These are phyloP conservation scores for Yarrowia divulgata DNA, from an alignment of 805 yeast genomes.

Conservation along the genomic window DNA sequence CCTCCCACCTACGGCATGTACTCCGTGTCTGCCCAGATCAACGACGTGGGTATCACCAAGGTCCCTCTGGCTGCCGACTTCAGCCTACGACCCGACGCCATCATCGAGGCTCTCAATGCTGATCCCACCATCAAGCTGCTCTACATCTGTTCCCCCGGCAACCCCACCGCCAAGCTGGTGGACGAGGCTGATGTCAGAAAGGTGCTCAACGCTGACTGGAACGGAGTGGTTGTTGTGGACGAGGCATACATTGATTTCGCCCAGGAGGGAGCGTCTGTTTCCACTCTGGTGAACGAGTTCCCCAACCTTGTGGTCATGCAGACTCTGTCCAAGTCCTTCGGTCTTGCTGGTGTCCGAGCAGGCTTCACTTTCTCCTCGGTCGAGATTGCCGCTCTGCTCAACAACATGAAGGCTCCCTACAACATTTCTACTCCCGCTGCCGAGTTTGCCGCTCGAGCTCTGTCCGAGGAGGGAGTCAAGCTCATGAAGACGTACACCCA, in stretches of 20 bases:
- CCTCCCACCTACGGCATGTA: conserved; percentile 99
- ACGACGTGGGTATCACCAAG: conserved; percentile 78
- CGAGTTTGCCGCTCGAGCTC: conserved; percentile 75
- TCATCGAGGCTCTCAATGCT: conserved; percentile 58
- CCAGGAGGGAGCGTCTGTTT: conserved; percentile 68
- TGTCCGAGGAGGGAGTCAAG: conserved; percentile 62
- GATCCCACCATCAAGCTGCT: conserved; percentile 76
- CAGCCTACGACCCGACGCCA: conserved; percentile 64
- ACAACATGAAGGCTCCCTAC: conserved; percentile 95
- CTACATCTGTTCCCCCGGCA: conserved; percentile 94
- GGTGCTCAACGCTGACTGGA: conserved; percentile 62
- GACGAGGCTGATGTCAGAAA: conserved; percentile 58
- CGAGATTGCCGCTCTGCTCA: conserved; percentile 70
- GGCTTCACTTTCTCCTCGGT: conserved; percentile 77
- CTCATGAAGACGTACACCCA: conserved; percentile 65
- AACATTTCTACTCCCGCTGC: conserved; percentile 86
- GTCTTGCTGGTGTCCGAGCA: conserved; percentile 91
- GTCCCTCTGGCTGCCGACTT: conserved; percentile 73
- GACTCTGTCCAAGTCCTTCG: conserved; percentile 93
- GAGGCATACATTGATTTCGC: conserved; percentile 95
- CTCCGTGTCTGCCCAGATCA: conserved; percentile 85
- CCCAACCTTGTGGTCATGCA: conserved; percentile 89
- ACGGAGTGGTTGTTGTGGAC: conserved; percentile 84
- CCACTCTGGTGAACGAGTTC: conserved; percentile 79
- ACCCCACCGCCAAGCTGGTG: conserved; percentile 83